Conservation (phyloP, 345 rosid genomes). For the Populus davidiana region DNA sequence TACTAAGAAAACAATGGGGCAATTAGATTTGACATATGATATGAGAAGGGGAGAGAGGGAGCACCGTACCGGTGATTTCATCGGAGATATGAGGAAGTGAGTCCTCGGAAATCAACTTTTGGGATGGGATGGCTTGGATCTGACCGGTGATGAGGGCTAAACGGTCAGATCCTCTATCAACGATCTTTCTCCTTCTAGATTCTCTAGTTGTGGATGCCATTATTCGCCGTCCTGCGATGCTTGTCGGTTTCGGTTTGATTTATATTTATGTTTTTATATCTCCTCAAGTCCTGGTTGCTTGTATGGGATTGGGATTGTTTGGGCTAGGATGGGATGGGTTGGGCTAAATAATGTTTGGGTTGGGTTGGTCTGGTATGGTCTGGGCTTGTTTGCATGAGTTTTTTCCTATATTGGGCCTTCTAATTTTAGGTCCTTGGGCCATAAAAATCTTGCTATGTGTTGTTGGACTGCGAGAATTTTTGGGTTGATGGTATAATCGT, state of each 20-base stretch:
- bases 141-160: conserved; percentile 74
- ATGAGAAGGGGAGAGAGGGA: neutral
- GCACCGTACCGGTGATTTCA: conserved; percentile 30
- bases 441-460: neutral
- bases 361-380: no score
- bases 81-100: conserved; percentile 16
- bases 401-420: neutral
- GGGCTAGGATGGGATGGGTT: no score
- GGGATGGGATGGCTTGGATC: conserved; percentile 37
- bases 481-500: no score
- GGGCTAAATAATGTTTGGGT: no score
- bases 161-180: conserved; percentile 79
- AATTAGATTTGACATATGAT: no score
- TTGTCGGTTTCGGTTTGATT: neutral
- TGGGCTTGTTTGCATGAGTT: no score
- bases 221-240: neutral
- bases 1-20: no score
- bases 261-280: neutral
- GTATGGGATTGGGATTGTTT: no score
- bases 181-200: conserved; percentile 68
- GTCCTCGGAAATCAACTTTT: conserved; percentile 12
- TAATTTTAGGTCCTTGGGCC: neutral
- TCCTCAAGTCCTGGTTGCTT: neutral
- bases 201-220: conserved; percentile 60
- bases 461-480: no score